phyloP scores from a whole-genome alignment of 2,329 filamentous ascomycete species.

The Xylariales sp. region DNA sequence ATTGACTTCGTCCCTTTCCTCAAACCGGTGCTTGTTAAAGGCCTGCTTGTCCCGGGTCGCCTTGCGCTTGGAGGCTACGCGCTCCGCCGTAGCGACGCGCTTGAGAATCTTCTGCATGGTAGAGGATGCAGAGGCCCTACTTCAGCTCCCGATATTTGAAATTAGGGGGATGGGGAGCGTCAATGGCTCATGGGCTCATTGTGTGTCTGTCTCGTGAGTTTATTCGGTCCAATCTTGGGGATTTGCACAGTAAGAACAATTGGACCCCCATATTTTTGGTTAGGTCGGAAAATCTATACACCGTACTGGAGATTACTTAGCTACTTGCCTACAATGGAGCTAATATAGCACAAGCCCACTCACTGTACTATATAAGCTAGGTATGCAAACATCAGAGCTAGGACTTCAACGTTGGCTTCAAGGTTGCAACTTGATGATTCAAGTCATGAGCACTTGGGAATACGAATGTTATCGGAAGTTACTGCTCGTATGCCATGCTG shows the following conservation, averaged over 20 bases:
- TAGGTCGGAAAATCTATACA: slow-evolving; percentile 8
- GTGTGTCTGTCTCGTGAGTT: not conserved
- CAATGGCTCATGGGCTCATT: slow-evolving; percentile 1
- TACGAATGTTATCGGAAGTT: too few relatives aligned
- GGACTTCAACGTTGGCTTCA: too few relatives aligned
- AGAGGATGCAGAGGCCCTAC: not conserved
- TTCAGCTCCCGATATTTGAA: not conserved
- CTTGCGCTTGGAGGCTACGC: slow-evolving; percentile 26
- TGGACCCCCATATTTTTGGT: too few relatives aligned
- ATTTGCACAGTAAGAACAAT: not conserved
- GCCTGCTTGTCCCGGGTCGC: slow-evolving; percentile 22
- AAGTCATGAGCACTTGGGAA: too few relatives aligned
- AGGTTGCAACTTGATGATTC: too few relatives aligned
- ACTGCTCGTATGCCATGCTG: too few relatives aligned
- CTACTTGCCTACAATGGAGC: not conserved
- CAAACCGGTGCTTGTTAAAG: slow-evolving; percentile 20
- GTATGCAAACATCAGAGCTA: not conserved
- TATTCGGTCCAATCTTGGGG: not conserved
- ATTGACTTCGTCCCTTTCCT: slow-evolving; percentile 12
- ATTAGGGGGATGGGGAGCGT: not conserved
- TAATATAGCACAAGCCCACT: too few relatives aligned
- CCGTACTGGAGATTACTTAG: not conserved
- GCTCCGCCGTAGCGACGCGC: slow-evolving; percentile 32
- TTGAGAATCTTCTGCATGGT: slow-evolving; percentile 29
- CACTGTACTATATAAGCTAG: too few relatives aligned